A percentile compares a stretch with the other conserved stretches of the same genome.
phyloP scores from a whole-genome alignment of 2,329 filamentous ascomycete species.

The Plectosphaerella plurivora region DNA sequence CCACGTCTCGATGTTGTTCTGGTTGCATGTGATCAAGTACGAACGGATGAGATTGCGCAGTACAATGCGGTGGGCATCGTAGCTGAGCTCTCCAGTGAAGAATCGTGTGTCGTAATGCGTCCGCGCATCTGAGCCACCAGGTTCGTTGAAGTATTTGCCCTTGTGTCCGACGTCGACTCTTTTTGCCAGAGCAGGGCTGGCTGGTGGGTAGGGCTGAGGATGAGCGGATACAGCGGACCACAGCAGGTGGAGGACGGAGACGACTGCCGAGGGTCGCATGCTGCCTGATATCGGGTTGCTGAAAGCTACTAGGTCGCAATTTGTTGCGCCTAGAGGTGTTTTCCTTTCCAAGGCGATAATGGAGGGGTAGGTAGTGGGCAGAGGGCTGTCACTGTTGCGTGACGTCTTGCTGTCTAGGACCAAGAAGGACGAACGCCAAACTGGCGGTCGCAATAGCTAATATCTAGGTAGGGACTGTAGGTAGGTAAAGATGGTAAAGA shows the following conservation, averaged over 20 bases:
- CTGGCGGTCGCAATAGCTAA: too few species aligned
- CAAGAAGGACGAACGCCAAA: too few species aligned
- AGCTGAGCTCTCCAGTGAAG: conserved; percentile 58
- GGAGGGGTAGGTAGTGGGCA: too few species aligned
- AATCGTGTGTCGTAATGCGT: conserved; percentile 73
- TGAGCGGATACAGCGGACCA: background rate
- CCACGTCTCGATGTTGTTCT: conserved; percentile 73
- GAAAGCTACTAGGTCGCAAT: too few species aligned
- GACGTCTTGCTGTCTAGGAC: too few species aligned
- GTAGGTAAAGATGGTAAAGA: too few species aligned
- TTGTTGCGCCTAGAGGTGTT: too few species aligned
- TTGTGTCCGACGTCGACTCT: conserved; percentile 20
- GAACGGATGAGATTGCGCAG: conserved; percentile 68
- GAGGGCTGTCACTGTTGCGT: too few species aligned
- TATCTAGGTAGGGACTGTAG: too few species aligned
- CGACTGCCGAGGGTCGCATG: background rate
- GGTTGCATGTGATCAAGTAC: conserved; percentile 64
- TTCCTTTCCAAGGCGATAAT: too few species aligned
- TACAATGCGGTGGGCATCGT: conserved; percentile 61
- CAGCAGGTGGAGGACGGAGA: background rate
- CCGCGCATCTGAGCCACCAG: conserved; percentile 53
- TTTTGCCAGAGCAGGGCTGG: background rate
- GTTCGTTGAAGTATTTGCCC: conserved; percentile 61
- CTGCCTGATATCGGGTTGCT: background rate
- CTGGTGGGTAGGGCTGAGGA: background rate